Conservation (phyloP, 2,329 filamentous ascomycete species). For the Lasiodiplodia sp. region DNA sequence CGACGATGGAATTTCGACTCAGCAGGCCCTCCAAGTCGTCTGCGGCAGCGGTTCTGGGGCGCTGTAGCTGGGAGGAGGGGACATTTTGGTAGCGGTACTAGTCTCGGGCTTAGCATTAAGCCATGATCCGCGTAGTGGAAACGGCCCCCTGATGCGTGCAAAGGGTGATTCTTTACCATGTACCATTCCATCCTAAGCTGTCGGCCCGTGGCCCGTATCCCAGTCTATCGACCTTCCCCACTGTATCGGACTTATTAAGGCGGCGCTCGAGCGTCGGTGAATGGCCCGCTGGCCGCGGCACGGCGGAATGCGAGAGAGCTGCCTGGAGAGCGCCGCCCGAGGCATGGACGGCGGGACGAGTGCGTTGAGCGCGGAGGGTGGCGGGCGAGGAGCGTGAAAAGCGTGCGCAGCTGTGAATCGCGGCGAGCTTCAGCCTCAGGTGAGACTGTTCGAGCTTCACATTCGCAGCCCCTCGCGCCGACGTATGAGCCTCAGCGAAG, state of each 20-base stretch:
- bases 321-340: conserved; percentile 22
- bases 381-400: background rate
- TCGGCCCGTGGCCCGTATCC: conserved; percentile 29
- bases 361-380: conserved; percentile 3
- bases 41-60: conserved; percentile 22
- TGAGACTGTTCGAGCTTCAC: conserved; percentile 20
- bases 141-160: conserved; percentile 27
- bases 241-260: conserved; percentile 30
- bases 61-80: conserved; percentile 27
- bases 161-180: conserved; percentile 30
- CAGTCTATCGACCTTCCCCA: conserved; percentile 27
- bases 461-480: conserved; percentile 11
- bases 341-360: conserved; percentile 21
- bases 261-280: conserved; percentile 28
- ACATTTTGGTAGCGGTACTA: conserved; percentile 32
- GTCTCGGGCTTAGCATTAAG: conserved; percentile 30
- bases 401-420: conserved; percentile 18
- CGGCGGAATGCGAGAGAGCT: conserved; percentile 15
- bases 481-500: conserved; percentile 22
- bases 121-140: conserved; percentile 23
- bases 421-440: conserved; percentile 21
- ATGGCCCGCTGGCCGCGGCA: conserved; percentile 26
- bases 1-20: conserved; percentile 28
- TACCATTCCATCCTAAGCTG: conserved; percentile 30
- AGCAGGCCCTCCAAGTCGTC: conserved; percentile 28